phyloP scores from a whole-genome alignment of 164 flowering plant genomes.

The Dillenia suffruticosa region DNA sequence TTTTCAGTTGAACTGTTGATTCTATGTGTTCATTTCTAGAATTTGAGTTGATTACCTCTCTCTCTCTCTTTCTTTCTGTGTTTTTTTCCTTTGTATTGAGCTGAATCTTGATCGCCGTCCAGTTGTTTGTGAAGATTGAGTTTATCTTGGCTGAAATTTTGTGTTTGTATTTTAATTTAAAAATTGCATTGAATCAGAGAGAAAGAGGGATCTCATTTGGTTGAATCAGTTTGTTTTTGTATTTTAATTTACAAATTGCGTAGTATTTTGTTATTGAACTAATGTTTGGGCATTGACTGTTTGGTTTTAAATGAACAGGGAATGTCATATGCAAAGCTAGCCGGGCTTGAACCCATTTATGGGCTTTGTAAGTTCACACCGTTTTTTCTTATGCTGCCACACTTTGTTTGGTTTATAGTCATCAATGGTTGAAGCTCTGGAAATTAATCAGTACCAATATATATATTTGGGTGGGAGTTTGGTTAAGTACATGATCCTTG shows the following conservation, averaged over 20 bases:
- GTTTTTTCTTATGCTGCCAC: background rate
- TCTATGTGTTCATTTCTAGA: background rate
- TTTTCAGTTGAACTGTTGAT: background rate
- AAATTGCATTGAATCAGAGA: background rate
- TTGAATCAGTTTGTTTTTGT: background rate
- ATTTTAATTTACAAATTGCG: background rate
- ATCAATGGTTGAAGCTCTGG: no score
- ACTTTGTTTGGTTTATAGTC: no score
- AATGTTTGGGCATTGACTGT: background rate
- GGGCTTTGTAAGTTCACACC: constrained; percentile 83
- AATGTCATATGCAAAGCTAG: constrained; percentile 98
- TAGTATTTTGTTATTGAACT: background rate
- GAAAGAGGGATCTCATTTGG: background rate
- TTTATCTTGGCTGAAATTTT: background rate
- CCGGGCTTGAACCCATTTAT: constrained; percentile 90
- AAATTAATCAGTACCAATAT: no score
- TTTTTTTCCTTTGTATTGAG: background rate
- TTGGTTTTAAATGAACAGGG: constrained; percentile 48
- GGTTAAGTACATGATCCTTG: no score
- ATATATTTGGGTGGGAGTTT: no score
- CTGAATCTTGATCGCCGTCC: background rate
- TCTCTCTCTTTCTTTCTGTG: background rate
- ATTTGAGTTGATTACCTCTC: background rate
- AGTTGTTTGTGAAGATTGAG: background rate
- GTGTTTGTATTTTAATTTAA: background rate